Evolutionary conservation across 139 green algal genomes (phyloP), one percentile per base, ranked within the genome.

Genomic region (Chlorokybus atmophyticus): DNA sequence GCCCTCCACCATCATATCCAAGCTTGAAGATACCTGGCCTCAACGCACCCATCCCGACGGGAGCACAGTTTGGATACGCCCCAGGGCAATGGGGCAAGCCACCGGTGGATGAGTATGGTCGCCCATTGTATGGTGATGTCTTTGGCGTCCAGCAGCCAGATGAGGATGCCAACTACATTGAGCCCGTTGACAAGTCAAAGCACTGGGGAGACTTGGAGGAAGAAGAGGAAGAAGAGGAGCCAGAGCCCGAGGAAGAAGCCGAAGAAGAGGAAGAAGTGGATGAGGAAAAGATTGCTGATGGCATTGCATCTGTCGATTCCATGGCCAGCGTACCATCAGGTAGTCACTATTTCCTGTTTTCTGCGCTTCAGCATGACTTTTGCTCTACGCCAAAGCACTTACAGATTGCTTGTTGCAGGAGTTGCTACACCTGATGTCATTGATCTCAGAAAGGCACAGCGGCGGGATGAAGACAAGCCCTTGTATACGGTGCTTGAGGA

Each of bases 41-140:
- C 21, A 96, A 93, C 54, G 88, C 90, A 0, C 90, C 91, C 29
- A 93, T 98, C 68, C 91, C 91, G 0, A 66, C 64, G 1, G 86
- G 82, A 19, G 75, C 80, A 14, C 50, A 71, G 47, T 94, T 90
- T 63, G 86, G 86, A 2, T 94, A 93, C 74, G 83, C 94, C 53
- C 64, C 77, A 1, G 85, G 88, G 27, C 87, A 86, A 14, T 98
- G 91, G 91, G 91, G 91, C 57, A 98, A 96, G 77, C 91, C 91
- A 0, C 91, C 91, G 2, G 90, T 96, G 28, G 84, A 97, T 55
- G 82, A 71, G 71, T 52, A 71, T 2, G 88, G 88, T 19, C 80
- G 80, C 44, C 86, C 90, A 8, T 59, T 98, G 29, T 98, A 98
- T 68, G 91, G 91, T 23, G 85, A 98, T 66, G 89, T 96, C 40